These are phyloP conservation scores for Myrmaecium sp. DNA, from an alignment of 2,329 filamentous ascomycete species.

Conservation along the genomic window DNA sequence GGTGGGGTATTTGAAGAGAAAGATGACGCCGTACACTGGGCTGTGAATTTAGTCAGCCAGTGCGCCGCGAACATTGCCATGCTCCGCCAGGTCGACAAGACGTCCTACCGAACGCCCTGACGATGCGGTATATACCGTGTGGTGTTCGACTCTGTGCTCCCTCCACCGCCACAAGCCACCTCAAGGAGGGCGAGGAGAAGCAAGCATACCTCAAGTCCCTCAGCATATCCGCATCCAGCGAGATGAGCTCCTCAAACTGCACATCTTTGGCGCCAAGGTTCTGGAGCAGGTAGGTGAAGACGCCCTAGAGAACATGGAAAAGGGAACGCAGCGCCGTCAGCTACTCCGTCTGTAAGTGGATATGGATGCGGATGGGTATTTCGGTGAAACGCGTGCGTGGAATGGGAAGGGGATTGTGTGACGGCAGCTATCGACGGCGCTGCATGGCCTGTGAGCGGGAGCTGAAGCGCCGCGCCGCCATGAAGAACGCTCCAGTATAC, in stretches of 20 bases:
- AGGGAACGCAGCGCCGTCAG: neutral
- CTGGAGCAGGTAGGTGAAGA: conserved; percentile 94
- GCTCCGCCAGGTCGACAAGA: too few species aligned
- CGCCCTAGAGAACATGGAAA: conserved; percentile 51
- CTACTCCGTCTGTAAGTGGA: neutral
- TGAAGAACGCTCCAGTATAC: too few species aligned
- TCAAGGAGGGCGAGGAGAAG: too few species aligned
- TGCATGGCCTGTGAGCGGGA: too few species aligned
- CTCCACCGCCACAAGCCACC: too few species aligned
- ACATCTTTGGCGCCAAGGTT: conserved; percentile 81
- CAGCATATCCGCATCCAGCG: conserved; percentile 63
- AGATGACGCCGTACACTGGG: conserved; percentile 88
- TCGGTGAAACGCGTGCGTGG: neutral
- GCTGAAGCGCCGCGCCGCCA: too few species aligned
- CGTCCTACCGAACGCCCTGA: too few species aligned
- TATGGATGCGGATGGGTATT: neutral
- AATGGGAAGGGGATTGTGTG: too few species aligned
- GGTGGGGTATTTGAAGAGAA: conserved; percentile 92
- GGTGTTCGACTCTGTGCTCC: too few species aligned
- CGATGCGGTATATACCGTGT: too few species aligned
- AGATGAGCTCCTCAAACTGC: conserved; percentile 91
- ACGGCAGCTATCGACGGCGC: neutral
- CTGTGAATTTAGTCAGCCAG: conserved; percentile 22
- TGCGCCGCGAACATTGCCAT: too few species aligned
- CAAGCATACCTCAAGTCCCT: conserved; percentile 34